Percentiles rank a stretch among this genome's conserved stretches.
Evolutionary conservation across 2,329 filamentous ascomycete species (phyloP).

Genomic region (Cladosporium velox): DNA sequence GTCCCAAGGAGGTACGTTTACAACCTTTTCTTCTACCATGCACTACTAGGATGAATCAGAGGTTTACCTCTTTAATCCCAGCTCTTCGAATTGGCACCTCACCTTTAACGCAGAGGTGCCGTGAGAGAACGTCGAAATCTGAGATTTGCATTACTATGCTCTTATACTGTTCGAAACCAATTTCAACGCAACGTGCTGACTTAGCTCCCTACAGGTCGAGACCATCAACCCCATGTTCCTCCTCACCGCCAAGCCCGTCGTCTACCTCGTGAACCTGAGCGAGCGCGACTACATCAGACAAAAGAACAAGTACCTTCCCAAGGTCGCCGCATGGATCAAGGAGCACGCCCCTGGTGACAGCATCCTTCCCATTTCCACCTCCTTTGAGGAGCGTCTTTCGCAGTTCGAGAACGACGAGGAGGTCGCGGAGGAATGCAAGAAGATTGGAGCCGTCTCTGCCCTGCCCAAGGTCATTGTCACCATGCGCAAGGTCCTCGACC

Average conservation of each 20-base stretch:
- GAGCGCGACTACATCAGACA: conserved; percentile 97
- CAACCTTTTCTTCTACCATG: conserved; percentile 29
- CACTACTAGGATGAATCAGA: conserved; percentile 93
- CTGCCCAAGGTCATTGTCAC: conserved; percentile 88
- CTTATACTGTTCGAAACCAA: conserved; percentile 21
- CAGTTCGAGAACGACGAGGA: conserved; percentile 76
- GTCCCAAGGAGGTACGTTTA: conserved; percentile 85
- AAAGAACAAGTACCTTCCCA: conserved; percentile 98
- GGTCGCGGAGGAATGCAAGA: conserved; percentile 84
- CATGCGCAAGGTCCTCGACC: conserved; percentile 89
- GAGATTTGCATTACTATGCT: conserved; percentile 26
- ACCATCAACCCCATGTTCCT: conserved; percentile 96
- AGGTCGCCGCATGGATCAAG: conserved; percentile 95
- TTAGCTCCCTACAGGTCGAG: conserved; percentile 69
- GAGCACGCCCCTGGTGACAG: conserved; percentile 83
- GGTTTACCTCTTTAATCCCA: conserved; percentile 98
- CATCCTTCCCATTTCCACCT: conserved; percentile 89
- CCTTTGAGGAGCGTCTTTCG: conserved; percentile 88
- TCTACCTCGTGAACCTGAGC: conserved; percentile 94
- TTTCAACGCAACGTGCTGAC: conserved; percentile 7
- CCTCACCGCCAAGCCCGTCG: conserved; percentile 92
- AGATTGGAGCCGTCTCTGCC: conserved; percentile 78
- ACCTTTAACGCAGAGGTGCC: conserved; percentile 68
- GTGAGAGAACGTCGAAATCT: conserved; percentile 76
- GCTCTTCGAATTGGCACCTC: conserved; percentile 77